Evolutionary conservation across 768 basidiomycete genomes (phyloP), one percentile per base, ranked within the genome.

Genomic region (Termitomyces titanicus): DNA sequence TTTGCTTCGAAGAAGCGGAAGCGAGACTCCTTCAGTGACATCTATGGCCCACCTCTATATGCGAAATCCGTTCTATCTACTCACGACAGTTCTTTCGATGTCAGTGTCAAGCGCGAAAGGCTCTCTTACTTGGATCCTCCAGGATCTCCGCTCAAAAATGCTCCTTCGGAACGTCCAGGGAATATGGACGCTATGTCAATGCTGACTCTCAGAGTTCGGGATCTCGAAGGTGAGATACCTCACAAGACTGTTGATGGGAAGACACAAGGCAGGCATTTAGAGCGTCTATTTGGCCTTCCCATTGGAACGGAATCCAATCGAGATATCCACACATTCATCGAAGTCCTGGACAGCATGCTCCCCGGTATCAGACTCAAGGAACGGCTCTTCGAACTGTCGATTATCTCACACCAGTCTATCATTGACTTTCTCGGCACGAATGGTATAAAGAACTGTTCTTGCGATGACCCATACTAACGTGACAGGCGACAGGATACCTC

Each of bases 401-500:
- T 34, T 13, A 12, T 48, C 24, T 43, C 54, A 20, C 40, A 43
- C 18, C 47, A 47, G 33, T 18, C 45, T 25, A 72, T 84, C 27
- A 72, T 74, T 15, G 63, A 71, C 54, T 72, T 74, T 53, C 66
- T 80, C 35, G 70, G 68, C 18, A 61, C 70, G 15, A 62, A 73
- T 56, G 74, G 78, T 73, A 63, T 47, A 57, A 48, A 42, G 27
- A 15, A 29, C 34, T 31, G 42, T 38, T 22, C n/a, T n/a, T 35
- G 39, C 53, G 44, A 51, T 48, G 22, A 20, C 17, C 33, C 9
- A 5, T 1, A 24, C 18, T 46, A 6, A 56, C 24, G 11, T 45
- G 20, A 43, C 47, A 43, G 35, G 6, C 42, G 12, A 6, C 56
- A 84, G 83, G 80, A 4, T 73, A 78, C 55, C 70, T 86, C 18